Conservation (phyloP, 2,329 filamentous ascomycete species). For the Trichophyton mentagrophytes region DNA sequence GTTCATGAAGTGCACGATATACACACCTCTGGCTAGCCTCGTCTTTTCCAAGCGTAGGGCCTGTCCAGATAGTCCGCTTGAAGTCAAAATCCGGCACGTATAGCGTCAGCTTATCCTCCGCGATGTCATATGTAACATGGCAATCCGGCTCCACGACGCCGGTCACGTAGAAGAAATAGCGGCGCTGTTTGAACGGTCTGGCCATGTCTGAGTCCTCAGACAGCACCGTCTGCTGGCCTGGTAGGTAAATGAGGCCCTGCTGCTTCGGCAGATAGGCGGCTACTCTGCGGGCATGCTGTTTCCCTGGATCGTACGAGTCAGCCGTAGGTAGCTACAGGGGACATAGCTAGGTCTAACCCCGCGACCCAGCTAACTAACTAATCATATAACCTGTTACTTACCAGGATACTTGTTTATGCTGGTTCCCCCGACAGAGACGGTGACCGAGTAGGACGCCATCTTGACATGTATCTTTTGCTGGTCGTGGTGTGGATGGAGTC, state of each 20-base stretch:
- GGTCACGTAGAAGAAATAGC: slow-evolving; percentile 51
- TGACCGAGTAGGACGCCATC: slow-evolving; percentile 17
- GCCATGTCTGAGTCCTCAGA: slow-evolving; percentile 48
- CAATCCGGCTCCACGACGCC: slow-evolving; percentile 44
- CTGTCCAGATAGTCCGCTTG: slow-evolving; percentile 32
- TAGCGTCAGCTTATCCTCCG: slow-evolving; percentile 50
- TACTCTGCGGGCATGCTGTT: slow-evolving; percentile 38
- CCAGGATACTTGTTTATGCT: slow-evolving; percentile 32
- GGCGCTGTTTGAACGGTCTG: slow-evolving; percentile 43
- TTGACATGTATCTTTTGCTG: background rate
- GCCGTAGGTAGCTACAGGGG: no score
- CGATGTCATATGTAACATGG: slow-evolving; percentile 45
- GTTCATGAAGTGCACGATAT: background rate
- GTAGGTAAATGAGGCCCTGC: slow-evolving; percentile 44
- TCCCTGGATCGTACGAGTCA: slow-evolving; percentile 26
- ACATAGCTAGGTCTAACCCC: background rate
- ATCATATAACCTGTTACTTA: slow-evolving; percentile 13
- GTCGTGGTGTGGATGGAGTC: background rate
- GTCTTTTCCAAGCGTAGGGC: slow-evolving; percentile 32
- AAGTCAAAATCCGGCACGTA: slow-evolving; percentile 60
- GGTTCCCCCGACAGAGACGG: slow-evolving; percentile 18
- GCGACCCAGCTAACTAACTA: no score
- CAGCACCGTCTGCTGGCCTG: slow-evolving; percentile 37
- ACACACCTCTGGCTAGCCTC: slow-evolving; percentile 45
- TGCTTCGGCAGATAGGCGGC: slow-evolving; percentile 29